Conservation (phyloP, 441 rosid species). For the Euphorbia corollata region DNA sequence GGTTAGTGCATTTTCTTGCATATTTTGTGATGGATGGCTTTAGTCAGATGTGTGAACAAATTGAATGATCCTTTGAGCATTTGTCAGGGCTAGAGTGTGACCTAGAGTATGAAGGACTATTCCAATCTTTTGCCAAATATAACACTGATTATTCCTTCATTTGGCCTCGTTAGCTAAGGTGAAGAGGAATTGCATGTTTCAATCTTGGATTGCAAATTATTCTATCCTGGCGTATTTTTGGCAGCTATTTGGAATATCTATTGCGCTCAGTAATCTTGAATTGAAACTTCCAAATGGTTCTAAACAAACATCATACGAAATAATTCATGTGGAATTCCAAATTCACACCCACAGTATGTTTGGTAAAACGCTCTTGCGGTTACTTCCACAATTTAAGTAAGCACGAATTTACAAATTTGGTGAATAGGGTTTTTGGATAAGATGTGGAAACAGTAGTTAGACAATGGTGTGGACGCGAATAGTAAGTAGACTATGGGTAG, state of each 20-base stretch:
- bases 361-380: too few relatives aligned
- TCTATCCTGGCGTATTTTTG: too few relatives aligned
- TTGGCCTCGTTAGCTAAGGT: too few relatives aligned
- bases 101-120: neutral
- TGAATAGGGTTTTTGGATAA: slow-evolving; percentile 5
- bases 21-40: neutral
- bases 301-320: too few relatives aligned
- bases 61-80: neutral
- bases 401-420: neutral
- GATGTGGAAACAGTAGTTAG: neutral
- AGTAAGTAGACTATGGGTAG: neutral
- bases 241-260: neutral
- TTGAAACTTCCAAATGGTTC: neutral
- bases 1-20: neutral
- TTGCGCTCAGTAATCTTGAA: neutral
- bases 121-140: too few relatives aligned
- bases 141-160: too few relatives aligned
- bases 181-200: too few relatives aligned
- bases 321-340: too few relatives aligned
- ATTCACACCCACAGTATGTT: too few relatives aligned
- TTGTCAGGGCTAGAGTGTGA: neutral
- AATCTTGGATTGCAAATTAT: too few relatives aligned
- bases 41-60: neutral
- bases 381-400: too few relatives aligned
- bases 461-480: too few relatives aligned